Percentiles rank a stretch among this genome's conserved stretches.
Evolutionary conservation across 768 basidiomycete genomes (phyloP).

Genomic region (Suillus subaureus): DNA sequence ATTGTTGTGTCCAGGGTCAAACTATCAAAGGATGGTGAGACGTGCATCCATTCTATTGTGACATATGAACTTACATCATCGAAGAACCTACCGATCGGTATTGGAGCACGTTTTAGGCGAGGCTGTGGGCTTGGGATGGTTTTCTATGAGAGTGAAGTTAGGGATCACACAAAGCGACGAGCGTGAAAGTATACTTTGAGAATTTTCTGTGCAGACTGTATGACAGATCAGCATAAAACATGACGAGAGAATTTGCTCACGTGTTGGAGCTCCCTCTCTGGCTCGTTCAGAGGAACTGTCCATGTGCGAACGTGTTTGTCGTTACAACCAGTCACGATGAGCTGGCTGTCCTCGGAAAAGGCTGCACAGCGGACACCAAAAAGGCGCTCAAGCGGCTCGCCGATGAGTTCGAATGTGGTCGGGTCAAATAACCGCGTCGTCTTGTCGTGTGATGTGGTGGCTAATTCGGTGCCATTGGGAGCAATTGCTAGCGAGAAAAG

Average conservation of each 20-base stretch:
- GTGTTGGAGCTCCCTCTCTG: background rate
- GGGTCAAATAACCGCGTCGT: background rate
- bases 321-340: background rate
- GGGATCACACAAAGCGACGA: background rate
- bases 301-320: background rate
- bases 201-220: background rate
- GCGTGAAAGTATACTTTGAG: background rate
- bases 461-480: background rate
- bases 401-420: background rate
- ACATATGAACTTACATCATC: background rate
- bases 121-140: too few species aligned
- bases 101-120: background rate
- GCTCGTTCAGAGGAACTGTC: background rate
- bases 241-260: background rate
- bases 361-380: too few species aligned
- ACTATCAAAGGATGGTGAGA: background rate
- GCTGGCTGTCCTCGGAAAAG: background rate
- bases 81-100: background rate
- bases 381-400: background rate
- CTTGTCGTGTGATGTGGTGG: background rate
- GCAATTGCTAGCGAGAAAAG: background rate
- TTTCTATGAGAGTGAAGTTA: background rate
- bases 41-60: background rate
- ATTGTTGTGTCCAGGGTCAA: background rate
- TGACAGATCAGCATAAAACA: background rate